A percentile compares a stretch with the other conserved stretches of the same genome.
Conservation (phyloP, 768 basidiomycete species). For the Serendipita indica region DNA sequence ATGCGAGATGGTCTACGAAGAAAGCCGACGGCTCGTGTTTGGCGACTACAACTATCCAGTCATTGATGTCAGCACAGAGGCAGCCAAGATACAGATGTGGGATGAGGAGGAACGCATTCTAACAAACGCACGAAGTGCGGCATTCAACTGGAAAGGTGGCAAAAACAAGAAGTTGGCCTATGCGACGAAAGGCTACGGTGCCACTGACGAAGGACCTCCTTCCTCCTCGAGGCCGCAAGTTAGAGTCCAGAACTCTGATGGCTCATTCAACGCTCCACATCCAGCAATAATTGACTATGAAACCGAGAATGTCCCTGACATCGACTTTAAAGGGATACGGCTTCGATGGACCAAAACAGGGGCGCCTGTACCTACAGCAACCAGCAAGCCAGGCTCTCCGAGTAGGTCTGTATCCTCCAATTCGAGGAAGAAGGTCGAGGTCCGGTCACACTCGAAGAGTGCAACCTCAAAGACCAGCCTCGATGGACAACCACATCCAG, state of each 20-base stretch:
- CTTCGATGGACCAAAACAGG: neutral
- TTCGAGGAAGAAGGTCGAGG: neutral
- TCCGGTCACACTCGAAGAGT: neutral
- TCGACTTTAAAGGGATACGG: neutral
- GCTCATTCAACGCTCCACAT: neutral
- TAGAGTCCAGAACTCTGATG: neutral
- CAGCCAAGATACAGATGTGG: constrained; percentile 50
- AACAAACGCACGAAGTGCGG: constrained; percentile 39
- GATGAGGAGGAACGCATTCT: constrained; percentile 77
- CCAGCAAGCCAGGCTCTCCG: neutral
- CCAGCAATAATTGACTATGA: neutral
- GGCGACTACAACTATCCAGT: constrained; percentile 85
- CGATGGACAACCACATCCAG: neutral
- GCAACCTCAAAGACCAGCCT: neutral
- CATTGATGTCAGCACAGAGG: constrained; percentile 74
- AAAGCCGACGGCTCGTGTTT: constrained; percentile 68
- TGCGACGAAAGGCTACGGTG: constrained; percentile 34
- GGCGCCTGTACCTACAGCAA: neutral
- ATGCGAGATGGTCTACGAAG: constrained; percentile 62
- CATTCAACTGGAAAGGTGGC: neutral
- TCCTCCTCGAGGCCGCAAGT: neutral
- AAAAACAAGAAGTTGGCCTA: neutral
- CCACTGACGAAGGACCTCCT: constrained; percentile 23
- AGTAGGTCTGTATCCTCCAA: neutral
- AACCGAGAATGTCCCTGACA: neutral